phyloP scores from a whole-genome alignment of 2,329 filamentous ascomycete genomes.

The Zasmidium angulare region DNA sequence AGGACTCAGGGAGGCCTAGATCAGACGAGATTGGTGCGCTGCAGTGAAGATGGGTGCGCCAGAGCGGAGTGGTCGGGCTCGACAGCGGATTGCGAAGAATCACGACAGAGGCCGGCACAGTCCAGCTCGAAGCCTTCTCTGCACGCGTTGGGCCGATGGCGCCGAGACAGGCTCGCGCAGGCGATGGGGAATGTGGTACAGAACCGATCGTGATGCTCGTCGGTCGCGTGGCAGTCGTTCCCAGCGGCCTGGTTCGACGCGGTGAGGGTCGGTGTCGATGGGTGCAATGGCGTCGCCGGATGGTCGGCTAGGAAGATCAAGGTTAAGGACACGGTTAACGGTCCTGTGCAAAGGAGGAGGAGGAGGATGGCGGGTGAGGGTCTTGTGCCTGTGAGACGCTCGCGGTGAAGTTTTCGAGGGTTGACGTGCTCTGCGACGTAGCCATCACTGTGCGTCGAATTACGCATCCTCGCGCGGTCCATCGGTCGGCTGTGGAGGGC shows the following conservation, averaged over 20 bases:
- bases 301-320: neutral
- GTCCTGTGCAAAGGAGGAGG: neutral
- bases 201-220: neutral
- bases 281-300: neutral
- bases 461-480: neutral
- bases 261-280: neutral
- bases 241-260: neutral
- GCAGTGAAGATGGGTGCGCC: constrained; percentile 3
- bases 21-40: constrained; percentile 9
- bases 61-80: neutral
- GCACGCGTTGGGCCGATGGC: neutral
- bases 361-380: neutral
- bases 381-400: no score
- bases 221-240: neutral
- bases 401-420: neutral
- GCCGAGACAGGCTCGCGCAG: neutral
- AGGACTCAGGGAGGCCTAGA: constrained; percentile 12
- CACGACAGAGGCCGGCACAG: constrained; percentile 11
- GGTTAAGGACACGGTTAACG: neutral
- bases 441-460: neutral
- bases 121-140: neutral
- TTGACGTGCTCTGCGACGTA: neutral
- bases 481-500: neutral
- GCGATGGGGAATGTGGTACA: no score
- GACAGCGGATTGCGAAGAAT: constrained; percentile 11